phyloP scores from a whole-genome alignment of 345 rosid species.

The Linum lewisii region DNA sequence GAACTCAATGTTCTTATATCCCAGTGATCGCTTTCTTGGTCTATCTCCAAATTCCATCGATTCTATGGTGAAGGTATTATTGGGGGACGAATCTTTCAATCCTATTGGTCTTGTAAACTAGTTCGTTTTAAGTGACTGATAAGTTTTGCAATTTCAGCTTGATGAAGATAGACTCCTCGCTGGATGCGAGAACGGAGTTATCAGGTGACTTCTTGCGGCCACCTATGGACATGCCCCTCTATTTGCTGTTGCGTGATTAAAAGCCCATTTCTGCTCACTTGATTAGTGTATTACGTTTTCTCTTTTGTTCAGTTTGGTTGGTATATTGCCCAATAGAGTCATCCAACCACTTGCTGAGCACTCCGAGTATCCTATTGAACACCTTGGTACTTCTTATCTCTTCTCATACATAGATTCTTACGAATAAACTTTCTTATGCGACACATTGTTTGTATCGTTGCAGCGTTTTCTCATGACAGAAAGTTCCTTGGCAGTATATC shows the following conservation, averaged over 20 bases:
- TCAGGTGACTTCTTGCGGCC: constrained; percentile 10
- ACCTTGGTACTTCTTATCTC: constrained; percentile 52
- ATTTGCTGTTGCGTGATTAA: background rate
- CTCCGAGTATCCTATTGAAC: constrained; percentile 80
- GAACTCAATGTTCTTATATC: constrained; percentile 9
- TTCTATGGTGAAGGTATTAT: constrained; percentile 59
- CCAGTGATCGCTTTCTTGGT: constrained; percentile 86
- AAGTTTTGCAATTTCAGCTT: constrained; percentile 30
- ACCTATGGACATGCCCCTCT: background rate
- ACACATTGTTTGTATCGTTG: constrained; percentile 3
- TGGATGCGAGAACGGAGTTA: constrained; percentile 65
- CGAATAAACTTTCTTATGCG: background rate
- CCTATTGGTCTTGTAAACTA: constrained; percentile 10
- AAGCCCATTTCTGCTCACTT: background rate
- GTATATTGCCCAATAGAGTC: constrained; percentile 81
- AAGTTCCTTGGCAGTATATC: constrained; percentile 84
- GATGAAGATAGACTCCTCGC: constrained; percentile 80
- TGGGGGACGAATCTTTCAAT: background rate
- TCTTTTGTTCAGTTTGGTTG: constrained; percentile 47
- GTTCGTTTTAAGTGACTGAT: constrained; percentile 5
- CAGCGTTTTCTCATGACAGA: constrained; percentile 80
- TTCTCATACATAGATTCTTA: too few species aligned
- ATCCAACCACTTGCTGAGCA: constrained; percentile 89
- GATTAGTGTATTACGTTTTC: too few species aligned
- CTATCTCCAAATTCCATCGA: constrained; percentile 79